A percentile compares a stretch with the other conserved stretches of the same genome.
phyloP scores from a whole-genome alignment of 805 yeast species.

The Candida silvicultrix region DNA sequence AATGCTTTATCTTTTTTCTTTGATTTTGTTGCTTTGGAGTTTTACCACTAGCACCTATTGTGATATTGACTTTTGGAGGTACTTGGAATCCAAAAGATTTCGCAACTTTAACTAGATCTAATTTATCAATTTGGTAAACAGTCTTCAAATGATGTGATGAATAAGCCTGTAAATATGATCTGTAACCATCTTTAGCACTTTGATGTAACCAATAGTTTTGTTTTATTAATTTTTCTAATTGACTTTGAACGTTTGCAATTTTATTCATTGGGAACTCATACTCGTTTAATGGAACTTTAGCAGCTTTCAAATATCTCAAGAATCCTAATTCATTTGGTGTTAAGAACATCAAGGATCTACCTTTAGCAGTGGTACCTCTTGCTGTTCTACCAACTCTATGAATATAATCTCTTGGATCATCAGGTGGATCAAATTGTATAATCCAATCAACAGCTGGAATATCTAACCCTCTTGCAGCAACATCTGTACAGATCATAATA shows the following conservation, averaged over 20 bases:
- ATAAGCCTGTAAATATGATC: conserved; percentile 94
- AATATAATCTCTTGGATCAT: conserved; percentile 98
- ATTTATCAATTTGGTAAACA: conserved; percentile 92
- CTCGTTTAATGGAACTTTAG: conserved; percentile 96
- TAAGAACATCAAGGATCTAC: conserved; percentile 91
- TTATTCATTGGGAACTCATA: conserved; percentile 92
- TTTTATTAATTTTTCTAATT: conserved; percentile 82
- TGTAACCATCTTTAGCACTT: conserved; percentile 95
- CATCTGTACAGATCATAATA: conserved; percentile 91
- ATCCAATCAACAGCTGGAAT: conserved; percentile 99
- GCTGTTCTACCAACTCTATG: conserved; percentile 99
- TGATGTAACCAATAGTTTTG: conserved; percentile 93
- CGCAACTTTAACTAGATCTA: conserved; percentile 92
- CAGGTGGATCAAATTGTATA: conserved; percentile 98
- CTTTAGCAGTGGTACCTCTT: conserved; percentile 84
- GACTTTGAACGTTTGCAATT: conserved; percentile 94
- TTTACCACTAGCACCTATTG: conserved; percentile 90
- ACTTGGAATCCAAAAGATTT: conserved; percentile 90
- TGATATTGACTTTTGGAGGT: conserved; percentile 95
- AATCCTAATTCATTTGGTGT: conserved; percentile 94
- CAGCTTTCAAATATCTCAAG: conserved; percentile 88
- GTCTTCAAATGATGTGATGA: conserved; percentile 95
- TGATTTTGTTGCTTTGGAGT: conserved; percentile 27
- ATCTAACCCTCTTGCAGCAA: conserved; percentile 98
- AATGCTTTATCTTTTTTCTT: conserved; percentile 12